These are phyloP conservation scores for Exophiala lecanii-corni DNA, from an alignment of 2,329 filamentous ascomycete species.

Conservation along the genomic window DNA sequence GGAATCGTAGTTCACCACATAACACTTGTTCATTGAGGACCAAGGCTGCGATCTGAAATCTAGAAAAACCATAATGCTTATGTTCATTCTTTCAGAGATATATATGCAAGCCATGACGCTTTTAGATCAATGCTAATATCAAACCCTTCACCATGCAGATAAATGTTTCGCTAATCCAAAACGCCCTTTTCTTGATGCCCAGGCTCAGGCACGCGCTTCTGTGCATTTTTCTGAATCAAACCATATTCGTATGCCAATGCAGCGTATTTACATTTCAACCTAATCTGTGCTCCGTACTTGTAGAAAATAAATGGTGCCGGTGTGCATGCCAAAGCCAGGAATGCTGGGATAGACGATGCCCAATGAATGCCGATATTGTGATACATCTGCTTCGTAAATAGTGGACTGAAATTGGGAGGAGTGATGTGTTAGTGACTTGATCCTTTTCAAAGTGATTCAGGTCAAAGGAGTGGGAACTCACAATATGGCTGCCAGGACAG, in stretches of 20 bases:
- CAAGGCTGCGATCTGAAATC: no score
- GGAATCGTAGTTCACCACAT: no score
- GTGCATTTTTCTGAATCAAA: neutral
- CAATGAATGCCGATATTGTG: conserved; percentile 64
- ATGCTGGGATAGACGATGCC: conserved; percentile 68
- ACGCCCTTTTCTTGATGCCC: no score
- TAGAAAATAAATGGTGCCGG: conserved; percentile 73
- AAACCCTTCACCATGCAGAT: no score
- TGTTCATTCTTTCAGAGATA: no score
- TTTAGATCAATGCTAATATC: no score
- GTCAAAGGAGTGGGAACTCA: no score
- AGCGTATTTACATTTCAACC: conserved; percentile 51
- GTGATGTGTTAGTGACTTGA: no score
- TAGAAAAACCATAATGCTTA: no score
- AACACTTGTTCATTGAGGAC: no score
- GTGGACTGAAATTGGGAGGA: conserved; percentile 45
- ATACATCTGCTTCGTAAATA: conserved; percentile 58
- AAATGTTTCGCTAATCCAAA: no score
- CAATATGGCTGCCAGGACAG: conserved; percentile 70
- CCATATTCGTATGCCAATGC: conserved; percentile 1
- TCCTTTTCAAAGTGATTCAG: neutral
- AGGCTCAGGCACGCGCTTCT: neutral
- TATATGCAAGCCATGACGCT: no score
- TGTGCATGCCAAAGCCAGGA: conserved; percentile 65
- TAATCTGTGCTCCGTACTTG: conserved; percentile 61